Base-by-base conservation (phyloP, 768 basidiomycete species). In the Chalciporus chontae region DNA sequence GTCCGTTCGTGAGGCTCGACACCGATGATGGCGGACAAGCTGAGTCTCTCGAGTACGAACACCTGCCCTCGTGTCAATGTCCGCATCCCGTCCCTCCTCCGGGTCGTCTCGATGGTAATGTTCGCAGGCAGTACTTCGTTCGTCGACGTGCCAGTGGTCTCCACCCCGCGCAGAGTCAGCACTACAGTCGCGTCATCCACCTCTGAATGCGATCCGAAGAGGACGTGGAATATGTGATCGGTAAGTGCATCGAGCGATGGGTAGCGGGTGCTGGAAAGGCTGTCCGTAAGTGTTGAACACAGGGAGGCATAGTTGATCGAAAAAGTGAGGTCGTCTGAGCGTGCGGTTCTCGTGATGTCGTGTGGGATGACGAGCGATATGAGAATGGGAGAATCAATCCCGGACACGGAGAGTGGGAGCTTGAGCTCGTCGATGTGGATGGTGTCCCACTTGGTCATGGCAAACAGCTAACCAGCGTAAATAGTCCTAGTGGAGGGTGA, bases 301-400 rank as follows among this genome's bases (percentile, higher is more conserved):
- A 62, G 51, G 58, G 74, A 10, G 83, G 64, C 5, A 59, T 91
- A 91, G 69, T 90, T 79, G 51, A 90, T 73, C 1, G 85, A 83
- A 51, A 77, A 67, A 0, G 67, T 56, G 3, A 87, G 69, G 56
- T 83, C 74, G 62, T 88, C 85, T 6, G 70, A 61, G 0, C 56
- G 52, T 10, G 81, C 84, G 3, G 84, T 71, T 1, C 57, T 47
- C 8, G 73, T 65, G 21, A 87, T 64, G 56, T 83, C 73, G 55
- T 81, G 69, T 1, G 70, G 63, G 44, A 89, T 71, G 11, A 67
- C 65, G 10, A 90, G 56, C 13, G 78, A 73, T 47, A 85, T 57
- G 2, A 73, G 62, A 26, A 88, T 71, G 0, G 81, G 78, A 8
- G 29, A 32, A 19, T 37, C 36, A 9, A 26, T 24, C 34, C 68